Base-by-base conservation (phyloP, 805 yeast genomes). In the Tetrapisispora arboricola region DNA sequence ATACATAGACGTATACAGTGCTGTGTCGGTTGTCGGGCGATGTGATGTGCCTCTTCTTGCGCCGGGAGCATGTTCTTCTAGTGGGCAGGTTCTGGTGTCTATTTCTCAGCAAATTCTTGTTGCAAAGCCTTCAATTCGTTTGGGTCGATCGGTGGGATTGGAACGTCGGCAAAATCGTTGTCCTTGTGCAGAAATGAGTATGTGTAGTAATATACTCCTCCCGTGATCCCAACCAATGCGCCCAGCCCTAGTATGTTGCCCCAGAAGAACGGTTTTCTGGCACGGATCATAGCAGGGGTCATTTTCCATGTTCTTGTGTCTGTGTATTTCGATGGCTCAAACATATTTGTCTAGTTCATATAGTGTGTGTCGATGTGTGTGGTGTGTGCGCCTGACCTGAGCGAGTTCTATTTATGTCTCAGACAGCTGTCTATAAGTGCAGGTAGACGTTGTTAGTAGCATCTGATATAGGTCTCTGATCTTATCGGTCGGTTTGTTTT, bases 201-300 rank as follows among this genome's bases (percentile, higher is more conserved):
- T 0, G 94, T 80, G 64, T 77, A 67, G 51, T 61, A 33, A 54
- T 70, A 88, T 21, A 86, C 80, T 33, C 84, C 78, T 10, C 73
- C 67, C 6, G 92, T 79, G 39, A 85, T 64, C n/a, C 80, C 72
- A 4, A 78, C 63, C 17, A 85, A 66, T 0, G 73, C 62, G 15
- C 68, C 67, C 38, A 88, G 75, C 0, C 78, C 74, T 16, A 75
- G 66, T 56, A 81, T 73, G 60, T 88, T 90, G 53, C 71, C 76
- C 73, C 78, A 75, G 65, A 87, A 84, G 57, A 75, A 90, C 32
- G 95, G 96, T 45, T 73, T 71, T 61, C 97, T 75, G 36, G 95
- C 96, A 49, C 97, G 72, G 49, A 85, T 70, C 71, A 90, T 78
- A 6, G 96, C 95, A 13, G 95, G 95, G 1, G 96, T 84, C 90